Base-by-base conservation (phyloP, 805 yeast species). In the Maudiozyma turicensis region DNA sequence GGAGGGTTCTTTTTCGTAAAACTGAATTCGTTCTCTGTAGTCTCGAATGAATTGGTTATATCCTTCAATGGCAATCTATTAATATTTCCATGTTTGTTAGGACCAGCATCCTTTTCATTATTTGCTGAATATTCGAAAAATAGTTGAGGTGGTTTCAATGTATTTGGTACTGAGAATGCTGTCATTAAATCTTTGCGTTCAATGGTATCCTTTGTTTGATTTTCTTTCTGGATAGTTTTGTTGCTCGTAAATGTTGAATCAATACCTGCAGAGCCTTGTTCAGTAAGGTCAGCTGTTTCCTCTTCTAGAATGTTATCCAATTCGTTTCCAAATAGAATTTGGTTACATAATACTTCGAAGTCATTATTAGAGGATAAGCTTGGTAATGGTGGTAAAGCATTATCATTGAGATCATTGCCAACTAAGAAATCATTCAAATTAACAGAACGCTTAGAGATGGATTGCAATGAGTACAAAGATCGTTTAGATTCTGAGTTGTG, bases 391-490 rank as follows among this genome's bases (percentile, higher is more conserved):
- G 66, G 64, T 8, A 52, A 28, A 2, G 46, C 43, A 30, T 46
- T 20, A 28, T 38, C 40, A 20, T 30, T 42, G 34, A 38, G 20
- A 3, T 43, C 43, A 11, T 55, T 59, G 15, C 41, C 50, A 5
- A 56, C 43, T n/a, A 65, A 50, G 47, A 50, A 58, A 10, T 63
- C 68, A 28, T 57, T 66, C 29, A 66, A 48, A 46, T 66, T 66
- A 14, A 66, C 46, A 1, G 70, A 65, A 44, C 64, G 60, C 43
- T 63, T 66, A 1, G 70, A 66, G 39, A 66, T 66, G 0, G 70
- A 64, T 30, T 56, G 58, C 35, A 61, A 50, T 1, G 69, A 65
- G 47, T 66, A 66, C 31, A 66, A 48, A 0, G 69, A 65, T 42
- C 63, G 57, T 37, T 64, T 63, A 1, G 66, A 60, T 28, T 60